These are phyloP conservation scores for Colletotrichum paranaense DNA, from an alignment of 2,329 filamentous ascomycete genomes.

Conservation along the genomic window DNA sequence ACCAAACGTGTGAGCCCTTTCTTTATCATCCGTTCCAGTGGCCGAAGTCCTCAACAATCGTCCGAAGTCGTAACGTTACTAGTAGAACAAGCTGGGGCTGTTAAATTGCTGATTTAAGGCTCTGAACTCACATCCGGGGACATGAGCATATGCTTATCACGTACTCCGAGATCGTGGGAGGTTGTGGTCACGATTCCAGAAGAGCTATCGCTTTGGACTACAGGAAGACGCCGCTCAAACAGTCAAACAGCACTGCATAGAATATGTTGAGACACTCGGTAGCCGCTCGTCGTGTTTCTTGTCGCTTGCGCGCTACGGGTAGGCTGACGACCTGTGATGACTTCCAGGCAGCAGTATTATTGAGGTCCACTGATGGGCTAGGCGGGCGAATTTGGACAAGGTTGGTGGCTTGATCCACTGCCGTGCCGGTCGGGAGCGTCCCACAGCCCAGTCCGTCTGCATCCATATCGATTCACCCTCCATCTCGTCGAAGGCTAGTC, in stretches of 20 bases:
- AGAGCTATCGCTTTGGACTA: neutral
- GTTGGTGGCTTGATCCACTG: slow-evolving; percentile 25
- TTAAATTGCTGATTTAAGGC: neutral
- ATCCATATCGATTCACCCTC: neutral
- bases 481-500: neutral
- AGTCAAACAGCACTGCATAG: neutral
- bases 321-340: neutral
- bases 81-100: no score
- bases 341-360: slow-evolving; percentile 32
- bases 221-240: neutral
- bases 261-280: neutral
- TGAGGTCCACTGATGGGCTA: slow-evolving; percentile 1
- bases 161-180: neutral
- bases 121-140: neutral
- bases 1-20: neutral
- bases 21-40: no score
- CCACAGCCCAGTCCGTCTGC: neutral
- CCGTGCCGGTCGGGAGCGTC: slow-evolving; percentile 23
- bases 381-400: neutral
- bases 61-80: no score
- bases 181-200: neutral
- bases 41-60: neutral
- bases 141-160: neutral
- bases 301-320: neutral
- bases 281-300: slow-evolving; percentile 3